Conservation (phyloP, 345 rosid species). For the Excoecaria agallocha region DNA sequence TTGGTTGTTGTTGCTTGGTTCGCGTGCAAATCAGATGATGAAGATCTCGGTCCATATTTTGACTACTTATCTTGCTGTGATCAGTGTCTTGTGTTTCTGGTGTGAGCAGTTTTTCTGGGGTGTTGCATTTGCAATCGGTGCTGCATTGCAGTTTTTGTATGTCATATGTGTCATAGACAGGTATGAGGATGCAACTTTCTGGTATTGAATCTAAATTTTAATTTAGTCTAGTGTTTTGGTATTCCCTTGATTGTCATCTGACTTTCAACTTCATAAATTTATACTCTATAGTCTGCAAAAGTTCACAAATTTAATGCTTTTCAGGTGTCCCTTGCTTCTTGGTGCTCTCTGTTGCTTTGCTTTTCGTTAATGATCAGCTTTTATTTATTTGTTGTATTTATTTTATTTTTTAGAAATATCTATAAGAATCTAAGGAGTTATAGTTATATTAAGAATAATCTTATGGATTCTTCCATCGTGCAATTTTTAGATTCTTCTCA, state of each 20-base stretch:
- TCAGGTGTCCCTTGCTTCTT: not conserved
- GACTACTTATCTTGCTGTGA: conserved; percentile 85
- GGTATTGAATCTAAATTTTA: not conserved
- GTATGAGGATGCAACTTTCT: conserved; percentile 31
- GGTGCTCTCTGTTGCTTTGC: not conserved
- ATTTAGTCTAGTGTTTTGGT: conserved; percentile 2
- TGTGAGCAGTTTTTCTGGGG: conserved; percentile 65
- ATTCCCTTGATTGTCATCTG: not conserved
- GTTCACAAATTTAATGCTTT: not conserved
- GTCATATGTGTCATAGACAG: conserved; percentile 94
- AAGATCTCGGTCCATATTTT: conserved; percentile 85
- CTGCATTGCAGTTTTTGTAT: conserved; percentile 87
- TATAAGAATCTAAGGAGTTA: not conserved
- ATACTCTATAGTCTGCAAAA: not conserved
- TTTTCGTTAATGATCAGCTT: not conserved
- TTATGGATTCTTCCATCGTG: not conserved
- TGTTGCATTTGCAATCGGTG: conserved; percentile 72
- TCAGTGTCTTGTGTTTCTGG: conserved; percentile 94
- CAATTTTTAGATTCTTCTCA: not conserved
- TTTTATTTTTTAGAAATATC: not conserved
- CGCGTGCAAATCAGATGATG: conserved; percentile 76
- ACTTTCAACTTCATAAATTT: conserved; percentile 5
- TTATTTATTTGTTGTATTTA: not conserved
- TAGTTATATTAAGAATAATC: not conserved
- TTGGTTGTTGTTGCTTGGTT: conserved; percentile 79